A percentile compares a stretch with the other conserved stretches of the same genome.
phyloP scores from a whole-genome alignment of 2,329 filamentous ascomycete genomes.

The Leptographium lundbergii region DNA sequence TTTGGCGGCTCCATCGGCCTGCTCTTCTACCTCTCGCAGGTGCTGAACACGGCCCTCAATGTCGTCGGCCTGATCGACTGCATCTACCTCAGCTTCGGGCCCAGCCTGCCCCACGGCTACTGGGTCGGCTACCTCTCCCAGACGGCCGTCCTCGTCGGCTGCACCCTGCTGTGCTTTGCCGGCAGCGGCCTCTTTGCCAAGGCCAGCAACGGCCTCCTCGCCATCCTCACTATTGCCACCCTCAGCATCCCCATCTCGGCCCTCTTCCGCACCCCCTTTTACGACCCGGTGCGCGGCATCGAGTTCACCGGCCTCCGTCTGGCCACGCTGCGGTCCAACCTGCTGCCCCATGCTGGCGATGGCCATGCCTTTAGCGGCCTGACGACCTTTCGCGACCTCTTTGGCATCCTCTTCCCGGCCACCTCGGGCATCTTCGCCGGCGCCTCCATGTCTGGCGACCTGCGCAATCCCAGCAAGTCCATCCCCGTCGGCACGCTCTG shows the following conservation, averaged over 20 bases:
- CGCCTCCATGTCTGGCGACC: slow-evolving; percentile 81
- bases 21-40: slow-evolving; percentile 82
- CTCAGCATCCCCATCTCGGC: slow-evolving; percentile 76
- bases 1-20: slow-evolving; percentile 83
- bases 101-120: slow-evolving; percentile 53
- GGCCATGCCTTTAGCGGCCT: slow-evolving; percentile 49
- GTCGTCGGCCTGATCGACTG: slow-evolving; percentile 78
- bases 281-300: slow-evolving; percentile 46
- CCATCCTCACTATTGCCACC: slow-evolving; percentile 59
- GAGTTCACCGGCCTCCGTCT: slow-evolving; percentile 68
- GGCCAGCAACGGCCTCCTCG: slow-evolving; percentile 64
- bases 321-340: slow-evolving; percentile 58
- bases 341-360: slow-evolving; percentile 51
- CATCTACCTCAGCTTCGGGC: slow-evolving; percentile 61
- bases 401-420: slow-evolving; percentile 74
- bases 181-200: slow-evolving; percentile 71
- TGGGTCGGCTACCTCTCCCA: slow-evolving; percentile 70
- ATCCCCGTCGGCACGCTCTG: slow-evolving; percentile 77
- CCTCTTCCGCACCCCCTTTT: slow-evolving; percentile 54
- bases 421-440: slow-evolving; percentile 55
- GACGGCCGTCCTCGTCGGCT: slow-evolving; percentile 57
- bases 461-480: slow-evolving; percentile 69
- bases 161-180: slow-evolving; percentile 63
- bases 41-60: slow-evolving; percentile 78
- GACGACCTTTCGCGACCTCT: slow-evolving; percentile 67